Evolutionary conservation across 2,329 filamentous ascomycete species (phyloP), one percentile per base, ranked within the genome.

Genomic region (Zopfia rhizophila): DNA sequence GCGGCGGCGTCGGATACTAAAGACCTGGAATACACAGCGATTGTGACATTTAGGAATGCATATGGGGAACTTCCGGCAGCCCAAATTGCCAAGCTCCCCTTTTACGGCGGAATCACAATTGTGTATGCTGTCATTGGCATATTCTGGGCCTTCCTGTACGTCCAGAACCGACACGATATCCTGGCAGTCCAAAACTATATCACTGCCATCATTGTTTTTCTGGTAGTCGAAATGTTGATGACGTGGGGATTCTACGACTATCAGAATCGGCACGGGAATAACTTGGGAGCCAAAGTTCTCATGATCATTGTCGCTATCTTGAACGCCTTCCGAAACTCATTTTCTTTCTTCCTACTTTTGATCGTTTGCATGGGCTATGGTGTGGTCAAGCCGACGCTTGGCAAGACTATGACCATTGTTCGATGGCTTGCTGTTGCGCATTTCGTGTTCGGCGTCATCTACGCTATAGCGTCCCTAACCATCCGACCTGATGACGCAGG

Each of bases 301-400:
- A 88, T 99, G 75, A 85, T 97, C 13, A 76, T 97, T 17, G 93
- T 97, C n/a, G 91, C 91, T 25, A 81, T 97, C 17, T 81, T 99
- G 31, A 97, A 96, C 68, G 94, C 94, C 4, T 92, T 87, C 44
- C 84, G 94, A 55, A 99, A 97, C 74, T 97, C 93, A 0, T 97
- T 99, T 71, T 97, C 93, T 0, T 99, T 99, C 79, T 99, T 99
- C 79, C 79, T 99, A 37, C 82, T 99, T 7, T 85, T 99, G 40
- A 97, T 99, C 58, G 94, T 99, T 22, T 99, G 94, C 73, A 99
- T 99, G 94, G 94, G 94, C 22, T 99, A 99, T 63, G 94, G 94
- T 60, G 95, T 99, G 17, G 95, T 99, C 57, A 97, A 97, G 75
- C 89, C 88, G 2, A 91, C 88, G 2, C 82, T 99, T 4, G 94